Percentiles rank a stretch among this genome's conserved stretches.
phyloP scores from a whole-genome alignment of 108 stramenopile species.

The Discostella stelligeroides region DNA sequence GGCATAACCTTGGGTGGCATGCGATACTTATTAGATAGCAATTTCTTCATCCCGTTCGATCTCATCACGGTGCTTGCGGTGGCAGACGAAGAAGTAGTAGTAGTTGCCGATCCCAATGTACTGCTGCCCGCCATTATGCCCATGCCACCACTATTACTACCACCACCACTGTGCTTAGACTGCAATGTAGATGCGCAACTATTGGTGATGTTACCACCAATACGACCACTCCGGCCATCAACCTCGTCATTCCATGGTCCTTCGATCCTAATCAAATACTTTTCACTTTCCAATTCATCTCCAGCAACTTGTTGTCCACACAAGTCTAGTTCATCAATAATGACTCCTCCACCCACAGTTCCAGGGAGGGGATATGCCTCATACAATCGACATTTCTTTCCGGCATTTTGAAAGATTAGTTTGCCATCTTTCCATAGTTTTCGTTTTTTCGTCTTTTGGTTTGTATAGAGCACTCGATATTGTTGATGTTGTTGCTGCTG shows the following conservation, averaged over 20 bases:
- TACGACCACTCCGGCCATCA: neutral
- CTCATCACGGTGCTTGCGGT: neutral
- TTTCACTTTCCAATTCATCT: constrained; percentile 26
- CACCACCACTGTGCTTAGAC: no score
- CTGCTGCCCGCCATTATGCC: neutral
- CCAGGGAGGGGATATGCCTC: constrained; percentile 59
- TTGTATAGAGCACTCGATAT: constrained; percentile 61
- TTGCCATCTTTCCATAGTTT: constrained; percentile 83
- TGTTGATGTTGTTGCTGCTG: no score
- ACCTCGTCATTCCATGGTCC: constrained; percentile 19
- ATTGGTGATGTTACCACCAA: constrained; percentile 9
- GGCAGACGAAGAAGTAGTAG: neutral
- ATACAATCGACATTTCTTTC: constrained; percentile 44
- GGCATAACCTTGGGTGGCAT: constrained; percentile 52
- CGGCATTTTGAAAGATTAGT: constrained; percentile 36
- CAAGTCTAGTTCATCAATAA: constrained; percentile 57
- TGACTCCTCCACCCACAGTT: constrained; percentile 23
- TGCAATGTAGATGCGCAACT: no score
- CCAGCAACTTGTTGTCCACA: constrained; percentile 1
- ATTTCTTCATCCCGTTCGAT: constrained; percentile 60
- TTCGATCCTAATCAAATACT: constrained; percentile 50
- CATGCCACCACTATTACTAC: neutral
- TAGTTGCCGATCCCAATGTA: neutral
- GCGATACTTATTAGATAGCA: constrained; percentile 65
- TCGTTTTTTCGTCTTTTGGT: constrained; percentile 84